A percentile compares a stretch with the other conserved stretches of the same genome.
These are phyloP conservation scores for Bipolaris victoriae DNA, from an alignment of 2,329 filamentous ascomycete genomes.

Conservation along the genomic window DNA sequence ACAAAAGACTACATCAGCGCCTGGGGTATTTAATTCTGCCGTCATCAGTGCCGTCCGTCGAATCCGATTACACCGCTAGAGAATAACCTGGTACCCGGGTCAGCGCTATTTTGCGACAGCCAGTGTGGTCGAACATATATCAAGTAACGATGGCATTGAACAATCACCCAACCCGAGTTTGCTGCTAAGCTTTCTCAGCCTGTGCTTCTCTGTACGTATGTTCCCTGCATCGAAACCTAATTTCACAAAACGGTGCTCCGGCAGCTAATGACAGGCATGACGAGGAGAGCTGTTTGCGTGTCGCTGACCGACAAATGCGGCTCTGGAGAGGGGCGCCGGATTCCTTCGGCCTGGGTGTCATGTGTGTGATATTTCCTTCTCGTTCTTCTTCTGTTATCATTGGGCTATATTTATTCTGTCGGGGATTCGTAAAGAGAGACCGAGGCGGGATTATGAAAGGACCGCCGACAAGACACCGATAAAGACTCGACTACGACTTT, in stretches of 20 bases:
- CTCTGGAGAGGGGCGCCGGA: background rate
- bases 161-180: background rate
- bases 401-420: background rate
- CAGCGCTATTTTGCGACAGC: background rate
- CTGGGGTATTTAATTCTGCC: background rate
- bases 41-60: background rate
- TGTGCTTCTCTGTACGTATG: background rate
- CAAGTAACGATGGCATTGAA: background rate
- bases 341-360: background rate
- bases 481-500: background rate
- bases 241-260: background rate
- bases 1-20: background rate
- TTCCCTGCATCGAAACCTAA: background rate
- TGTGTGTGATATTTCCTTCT: background rate
- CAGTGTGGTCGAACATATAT: background rate
- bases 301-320: background rate
- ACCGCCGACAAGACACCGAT: slow-evolving; percentile 1
- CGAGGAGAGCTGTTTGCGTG: background rate
- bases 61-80: background rate
- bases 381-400: background rate
- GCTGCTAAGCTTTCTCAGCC: background rate
- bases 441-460: background rate
- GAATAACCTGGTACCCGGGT: background rate
- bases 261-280: background rate
- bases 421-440: background rate